Evolutionary conservation across 2,329 filamentous ascomycete species (phyloP).

Genomic region (Nothomitra cinnamomea): DNA sequence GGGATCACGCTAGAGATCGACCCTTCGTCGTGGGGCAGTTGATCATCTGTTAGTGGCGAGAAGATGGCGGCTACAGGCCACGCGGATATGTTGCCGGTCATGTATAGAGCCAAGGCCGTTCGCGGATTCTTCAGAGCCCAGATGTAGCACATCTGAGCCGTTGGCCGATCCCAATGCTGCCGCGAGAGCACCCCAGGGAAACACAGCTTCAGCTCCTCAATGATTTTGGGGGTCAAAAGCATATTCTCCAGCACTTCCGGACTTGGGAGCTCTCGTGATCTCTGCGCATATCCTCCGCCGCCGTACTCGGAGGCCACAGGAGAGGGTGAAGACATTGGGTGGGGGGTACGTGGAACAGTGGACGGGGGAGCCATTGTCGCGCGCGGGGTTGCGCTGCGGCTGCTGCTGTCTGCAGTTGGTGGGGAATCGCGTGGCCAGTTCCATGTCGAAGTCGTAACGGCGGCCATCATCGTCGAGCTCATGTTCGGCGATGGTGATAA

Average conservation of each 20-base stretch:
- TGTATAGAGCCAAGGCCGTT: constrained; percentile 5
- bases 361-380: constrained; percentile 1
- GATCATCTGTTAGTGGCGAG: constrained; percentile 1
- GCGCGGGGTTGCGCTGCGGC: constrained; percentile 1
- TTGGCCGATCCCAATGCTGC: constrained; percentile 5
- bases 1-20: neutral
- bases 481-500: neutral
- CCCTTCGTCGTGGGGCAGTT: neutral
- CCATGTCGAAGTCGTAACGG: neutral
- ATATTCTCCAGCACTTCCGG: constrained; percentile 1
- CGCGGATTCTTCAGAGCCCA: constrained; percentile 5
- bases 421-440: neutral
- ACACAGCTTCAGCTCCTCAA: constrained; percentile 3
- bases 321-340: neutral
- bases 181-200: constrained; percentile 3
- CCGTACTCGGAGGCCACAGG: constrained; percentile 1
- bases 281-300: neutral
- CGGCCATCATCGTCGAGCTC: neutral
- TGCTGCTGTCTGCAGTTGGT: neutral
- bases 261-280: constrained; percentile 2
- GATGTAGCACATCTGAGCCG: constrained; percentile 6
- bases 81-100: constrained; percentile 3
- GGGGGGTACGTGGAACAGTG: constrained; percentile 2
- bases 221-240: constrained; percentile 2
- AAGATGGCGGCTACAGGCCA: constrained; percentile 6